Evolutionary conservation across 1,139 yeast genomes (phyloP), one percentile per base, ranked within the genome.

Genomic region (Suhomyces chickasaworum): DNA sequence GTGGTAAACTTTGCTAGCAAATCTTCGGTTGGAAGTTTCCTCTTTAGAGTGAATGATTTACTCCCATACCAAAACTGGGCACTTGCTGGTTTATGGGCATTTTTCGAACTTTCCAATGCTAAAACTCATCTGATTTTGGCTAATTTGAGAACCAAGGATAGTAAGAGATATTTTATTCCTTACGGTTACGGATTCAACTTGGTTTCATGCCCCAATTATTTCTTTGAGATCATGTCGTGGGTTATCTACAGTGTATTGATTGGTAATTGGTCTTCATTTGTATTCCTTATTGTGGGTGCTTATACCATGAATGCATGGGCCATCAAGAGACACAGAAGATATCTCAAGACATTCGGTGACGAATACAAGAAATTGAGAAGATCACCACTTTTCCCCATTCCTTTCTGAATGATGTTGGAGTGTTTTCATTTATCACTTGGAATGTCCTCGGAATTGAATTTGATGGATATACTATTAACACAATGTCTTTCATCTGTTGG

Each of bases 401-500:
- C 82, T 29, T 22, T 44, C 22, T 51, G 41, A 29, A 12, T 2
- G 12, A 23, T 23, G 12, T n/a, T n/a, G n/a, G n/a, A n/a, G n/a
- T n/a, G n/a, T n/a, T n/a, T n/a, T n/a, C n/a, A n/a, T n/a, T n/a
- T 25, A 10, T 25, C 29, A 25, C n/a, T 25, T 25, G 16, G 33
- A 18, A 6, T 39, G 21, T 34, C 23, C 22, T 62, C 53, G n/a
- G 53, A 51, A 22, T 59, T 70, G 57, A 90, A 87, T 59, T 84
- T 86, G 64, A 93, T 71, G 49, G 91, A 81, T 25, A 89, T 74
- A 48, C 96, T 87, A 66, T 93, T 93, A 20, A 91, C 97, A 66
- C 99, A 93, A 64, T 93, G 98, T 63, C 99, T 81, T 55, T 81
- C 93, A 64, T 91, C 93, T 0, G 96, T 89, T 7, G 98, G 99